Evolutionary conservation across 768 basidiomycete species (phyloP).

Genomic region (Podaxis sp.): DNA sequence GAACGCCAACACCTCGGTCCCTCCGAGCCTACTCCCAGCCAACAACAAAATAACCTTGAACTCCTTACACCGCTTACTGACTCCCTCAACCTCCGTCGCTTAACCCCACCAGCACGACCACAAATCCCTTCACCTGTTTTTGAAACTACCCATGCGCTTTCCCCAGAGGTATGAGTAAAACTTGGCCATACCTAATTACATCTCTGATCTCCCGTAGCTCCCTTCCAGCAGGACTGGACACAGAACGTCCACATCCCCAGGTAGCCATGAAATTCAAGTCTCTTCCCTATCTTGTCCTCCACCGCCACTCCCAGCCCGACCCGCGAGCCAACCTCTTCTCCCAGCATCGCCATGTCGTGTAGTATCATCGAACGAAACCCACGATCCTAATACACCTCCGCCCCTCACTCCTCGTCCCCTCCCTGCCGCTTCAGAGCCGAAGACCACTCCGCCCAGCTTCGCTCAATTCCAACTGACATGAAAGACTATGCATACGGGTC

Average conservation of each 20-base stretch:
- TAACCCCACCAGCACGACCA: neutral
- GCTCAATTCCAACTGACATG: neutral
- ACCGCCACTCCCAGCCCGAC: neutral
- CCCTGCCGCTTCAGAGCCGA: neutral
- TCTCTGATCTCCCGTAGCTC: neutral
- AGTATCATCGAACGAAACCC: neutral
- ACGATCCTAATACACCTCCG: neutral
- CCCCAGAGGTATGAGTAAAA: neutral
- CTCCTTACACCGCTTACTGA: neutral
- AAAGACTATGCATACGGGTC: neutral
- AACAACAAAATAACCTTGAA: neutral
- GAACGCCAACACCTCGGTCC: neutral
- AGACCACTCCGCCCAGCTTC: neutral
- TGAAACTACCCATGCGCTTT: neutral
- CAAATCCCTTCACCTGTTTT: neutral
- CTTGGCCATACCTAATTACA: neutral
- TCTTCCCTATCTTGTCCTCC: neutral
- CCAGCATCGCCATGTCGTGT: no score
- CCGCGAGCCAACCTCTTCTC: neutral
- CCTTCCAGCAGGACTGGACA: neutral
- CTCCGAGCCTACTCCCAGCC: neutral
- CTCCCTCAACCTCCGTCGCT: neutral
- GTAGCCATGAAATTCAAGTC: neutral
- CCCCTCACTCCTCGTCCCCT: neutral
- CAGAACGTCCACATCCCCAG: neutral